Evolutionary conservation across 805 yeast species (phyloP).

Genomic region (Suhomyces kilbournensis): DNA sequence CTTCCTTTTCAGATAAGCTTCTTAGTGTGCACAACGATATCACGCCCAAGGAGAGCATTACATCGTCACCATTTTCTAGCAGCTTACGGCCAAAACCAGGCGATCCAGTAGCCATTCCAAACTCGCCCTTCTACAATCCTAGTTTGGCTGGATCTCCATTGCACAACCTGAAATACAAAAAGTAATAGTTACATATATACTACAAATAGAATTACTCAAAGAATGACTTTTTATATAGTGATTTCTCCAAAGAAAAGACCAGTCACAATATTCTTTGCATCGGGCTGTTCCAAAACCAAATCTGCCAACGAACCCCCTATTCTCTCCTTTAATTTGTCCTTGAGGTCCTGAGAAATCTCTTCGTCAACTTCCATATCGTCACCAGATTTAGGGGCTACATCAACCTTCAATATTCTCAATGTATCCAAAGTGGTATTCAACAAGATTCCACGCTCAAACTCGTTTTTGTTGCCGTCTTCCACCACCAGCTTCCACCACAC

Average conservation of each 20-base stretch:
- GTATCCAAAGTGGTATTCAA: conserved; percentile 51
- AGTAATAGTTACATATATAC: background rate
- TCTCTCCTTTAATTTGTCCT: conserved; percentile 48
- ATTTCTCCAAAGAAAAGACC: conserved; percentile 75
- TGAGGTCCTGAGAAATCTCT: conserved; percentile 29
- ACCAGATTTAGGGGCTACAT: conserved; percentile 9
- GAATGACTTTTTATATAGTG: conserved; percentile 5
- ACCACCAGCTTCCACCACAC: conserved; percentile 72
- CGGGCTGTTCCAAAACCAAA: conserved; percentile 44
- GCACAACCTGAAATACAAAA: background rate
- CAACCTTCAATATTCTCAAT: conserved; percentile 46
- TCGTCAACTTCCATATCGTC: conserved; percentile 34
- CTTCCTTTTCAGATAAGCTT: background rate
- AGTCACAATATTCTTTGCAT: conserved; percentile 50
- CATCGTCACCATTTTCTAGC: background rate
- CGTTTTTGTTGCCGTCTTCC: conserved; percentile 37
- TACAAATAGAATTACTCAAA: background rate
- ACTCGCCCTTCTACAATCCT: conserved; percentile 34
- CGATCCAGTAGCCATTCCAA: conserved; percentile 29
- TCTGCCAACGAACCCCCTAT: conserved; percentile 60
- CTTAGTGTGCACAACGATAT: background rate
- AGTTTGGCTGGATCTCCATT: conserved; percentile 1
- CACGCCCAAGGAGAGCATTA: conserved; percentile 1
- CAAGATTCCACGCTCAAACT: conserved; percentile 46
- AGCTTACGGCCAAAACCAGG: conserved; percentile 26